Percentiles rank a stretch among this genome's conserved stretches.
These are phyloP conservation scores for Psilocybe cubensis DNA, from an alignment of 768 basidiomycete genomes.

Conservation along the genomic window DNA sequence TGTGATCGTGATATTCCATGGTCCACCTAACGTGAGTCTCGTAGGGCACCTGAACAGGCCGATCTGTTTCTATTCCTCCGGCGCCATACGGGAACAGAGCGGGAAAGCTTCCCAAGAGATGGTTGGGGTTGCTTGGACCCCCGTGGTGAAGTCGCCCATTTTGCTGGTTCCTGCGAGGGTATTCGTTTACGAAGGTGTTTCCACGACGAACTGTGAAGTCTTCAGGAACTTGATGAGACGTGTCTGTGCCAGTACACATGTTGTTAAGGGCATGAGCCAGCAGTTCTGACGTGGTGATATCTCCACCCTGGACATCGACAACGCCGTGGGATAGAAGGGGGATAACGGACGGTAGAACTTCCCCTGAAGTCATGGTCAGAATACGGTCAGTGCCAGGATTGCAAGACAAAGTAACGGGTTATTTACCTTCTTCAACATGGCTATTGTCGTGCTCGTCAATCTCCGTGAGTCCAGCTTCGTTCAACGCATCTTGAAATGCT, in stretches of 20 bases:
- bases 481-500: not conserved
- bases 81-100: conserved; percentile 37
- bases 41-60: conserved; percentile 23
- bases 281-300: conserved; percentile 19
- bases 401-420: too few relatives aligned
- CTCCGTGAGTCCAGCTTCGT: not conserved
- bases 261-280: conserved; percentile 25
- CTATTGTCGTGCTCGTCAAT: not conserved
- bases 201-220: conserved; percentile 17
- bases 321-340: conserved; percentile 27
- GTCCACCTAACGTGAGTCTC: conserved; percentile 32
- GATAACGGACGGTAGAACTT: conserved; percentile 18
- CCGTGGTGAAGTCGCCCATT: conserved; percentile 21
- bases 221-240: not conserved
- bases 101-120: conserved; percentile 33
- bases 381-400: too few relatives aligned
- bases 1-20: conserved; percentile 28
- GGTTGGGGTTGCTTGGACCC: conserved; percentile 27
- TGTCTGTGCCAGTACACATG: not conserved
- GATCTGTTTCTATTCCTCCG: conserved; percentile 34
- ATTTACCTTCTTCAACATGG: too few relatives aligned
- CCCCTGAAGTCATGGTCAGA: too few relatives aligned
- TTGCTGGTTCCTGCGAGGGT: conserved; percentile 10
- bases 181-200: conserved; percentile 32
- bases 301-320: conserved; percentile 19